Evolutionary conservation across 2,329 filamentous ascomycete species (phyloP), one percentile per base, ranked within the genome.

Genomic region (Rhinocladiella mackenziei): DNA sequence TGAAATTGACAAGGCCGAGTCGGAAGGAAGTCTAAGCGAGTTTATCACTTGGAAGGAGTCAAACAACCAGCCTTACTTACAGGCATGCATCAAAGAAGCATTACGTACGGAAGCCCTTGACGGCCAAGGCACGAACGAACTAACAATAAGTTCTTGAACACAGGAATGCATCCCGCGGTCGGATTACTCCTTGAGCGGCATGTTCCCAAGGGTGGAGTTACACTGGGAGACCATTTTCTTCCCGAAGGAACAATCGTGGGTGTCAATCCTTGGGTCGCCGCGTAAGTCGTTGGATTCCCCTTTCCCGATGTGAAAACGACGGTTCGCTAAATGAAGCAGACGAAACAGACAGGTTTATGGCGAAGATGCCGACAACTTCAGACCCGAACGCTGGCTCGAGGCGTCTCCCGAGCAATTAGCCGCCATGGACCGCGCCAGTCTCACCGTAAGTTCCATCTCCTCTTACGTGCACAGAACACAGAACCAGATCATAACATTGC

Each of bases 11-110:
- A 14, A 29, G 13, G 11, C 3, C n/a, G 14, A n/a, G 9, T 34
- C 34, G 5, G 19, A 64, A 60, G 46, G 54, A 58, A 22, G 71
- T 0, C 78, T 22, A 9, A 28, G 31, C 13, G 10, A 76, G 75
- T 44, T 71, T 89, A 2, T 77, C 78, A 0, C 89, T 87, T 61
- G 76, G 91, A 5, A 81, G 86, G 57, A 85, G 4, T 66, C 65
- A 18, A 36, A 58, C 2, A 47, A 55, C 22, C 55, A 74, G 10
- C 56, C 60, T 1, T 75, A 73, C 48, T 58, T 75, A 1, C 61
- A 63, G 3, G 48, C 48, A 2, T 35, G 31, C 18, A 42, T 54
- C 28, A 45, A 51, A 22, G 50, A 53, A 33, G 37, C 39, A 5
- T 22, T 52, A 20, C 45, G 49, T 2, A n/a, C n/a, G n/a, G n/a